phyloP scores from a whole-genome alignment of 441 rosid genomes.

The Populus hybrid region DNA sequence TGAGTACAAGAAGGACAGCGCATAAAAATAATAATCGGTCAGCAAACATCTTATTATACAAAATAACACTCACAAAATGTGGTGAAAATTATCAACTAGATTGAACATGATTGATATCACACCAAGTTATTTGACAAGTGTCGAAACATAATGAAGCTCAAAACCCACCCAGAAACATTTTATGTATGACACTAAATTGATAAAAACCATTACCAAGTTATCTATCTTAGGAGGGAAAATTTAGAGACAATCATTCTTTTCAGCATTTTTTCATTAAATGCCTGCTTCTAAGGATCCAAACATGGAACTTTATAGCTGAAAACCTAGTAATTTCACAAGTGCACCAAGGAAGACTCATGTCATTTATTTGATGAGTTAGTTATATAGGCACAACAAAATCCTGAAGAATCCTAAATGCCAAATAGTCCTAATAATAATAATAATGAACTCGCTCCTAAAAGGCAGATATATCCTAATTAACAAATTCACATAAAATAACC shows the following conservation, averaged over 20 bases:
- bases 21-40: neutral
- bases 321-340: neutral
- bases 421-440: neutral
- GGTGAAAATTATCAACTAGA: neutral
- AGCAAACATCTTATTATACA: neutral
- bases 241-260: neutral
- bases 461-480: neutral
- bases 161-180: neutral
- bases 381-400: neutral
- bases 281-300: neutral
- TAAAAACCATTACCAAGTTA: neutral
- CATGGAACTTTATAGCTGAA: neutral
- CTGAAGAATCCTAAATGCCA: neutral
- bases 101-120: neutral
- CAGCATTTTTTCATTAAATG: neutral
- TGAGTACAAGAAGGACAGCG: constrained; percentile 6
- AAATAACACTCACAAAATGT: constrained; percentile 3
- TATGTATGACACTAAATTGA: neutral
- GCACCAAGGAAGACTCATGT: neutral
- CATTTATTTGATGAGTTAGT: neutral
- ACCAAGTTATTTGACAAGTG: neutral
- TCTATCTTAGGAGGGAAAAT: neutral
- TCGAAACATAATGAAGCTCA: neutral
- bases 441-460: neutral
- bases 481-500: neutral